A percentile compares a stretch with the other conserved stretches of the same genome.
phyloP scores from a whole-genome alignment of 1,139 yeast genomes.

The Yamadazyma diospyri region DNA sequence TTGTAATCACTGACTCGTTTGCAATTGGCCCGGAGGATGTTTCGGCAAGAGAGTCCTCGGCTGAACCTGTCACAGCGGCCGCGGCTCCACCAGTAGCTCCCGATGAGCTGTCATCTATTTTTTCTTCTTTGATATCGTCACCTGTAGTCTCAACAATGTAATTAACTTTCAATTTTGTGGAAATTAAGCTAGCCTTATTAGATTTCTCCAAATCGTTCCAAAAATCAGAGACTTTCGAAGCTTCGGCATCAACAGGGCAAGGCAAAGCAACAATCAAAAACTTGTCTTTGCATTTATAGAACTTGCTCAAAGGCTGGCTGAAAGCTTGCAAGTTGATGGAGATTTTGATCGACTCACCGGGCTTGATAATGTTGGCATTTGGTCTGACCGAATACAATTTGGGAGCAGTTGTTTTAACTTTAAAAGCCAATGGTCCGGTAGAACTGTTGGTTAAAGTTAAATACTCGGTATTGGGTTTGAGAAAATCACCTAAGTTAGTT shows the following conservation, averaged over 20 bases:
- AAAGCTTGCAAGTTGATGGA: conserved; percentile 85
- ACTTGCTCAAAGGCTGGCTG: conserved; percentile 67
- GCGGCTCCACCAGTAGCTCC: conserved; percentile 4
- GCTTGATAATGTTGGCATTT: conserved; percentile 75
- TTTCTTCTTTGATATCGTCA: conserved; percentile 16
- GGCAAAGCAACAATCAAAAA: conserved; percentile 87
- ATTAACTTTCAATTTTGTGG: conserved; percentile 77
- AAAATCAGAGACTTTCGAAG: conserved; percentile 56
- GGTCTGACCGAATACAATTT: conserved; percentile 95
- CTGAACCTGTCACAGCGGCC: conserved; percentile 10
- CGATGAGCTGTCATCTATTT: conserved; percentile 6
- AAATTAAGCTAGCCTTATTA: conserved; percentile 56
- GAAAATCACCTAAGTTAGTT: conserved; percentile 53
- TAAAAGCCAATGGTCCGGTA: conserved; percentile 69
- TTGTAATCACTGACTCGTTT: conserved; percentile 12
- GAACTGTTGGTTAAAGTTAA: conserved; percentile 68
- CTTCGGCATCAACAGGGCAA: conserved; percentile 56
- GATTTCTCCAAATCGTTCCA: conserved; percentile 72
- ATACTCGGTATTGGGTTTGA: conserved; percentile 66
- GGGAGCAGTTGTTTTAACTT: conserved; percentile 98
- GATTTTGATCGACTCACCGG: conserved; percentile 71
- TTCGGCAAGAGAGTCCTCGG: conserved; percentile 6
- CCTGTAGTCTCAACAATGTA: conserved; percentile 41
- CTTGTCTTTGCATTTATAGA: conserved; percentile 83
- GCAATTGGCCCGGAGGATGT: conserved; percentile 8